Conservation (phyloP, 495 filamentous ascomycete species). For the Penicillium chermesinum region DNA sequence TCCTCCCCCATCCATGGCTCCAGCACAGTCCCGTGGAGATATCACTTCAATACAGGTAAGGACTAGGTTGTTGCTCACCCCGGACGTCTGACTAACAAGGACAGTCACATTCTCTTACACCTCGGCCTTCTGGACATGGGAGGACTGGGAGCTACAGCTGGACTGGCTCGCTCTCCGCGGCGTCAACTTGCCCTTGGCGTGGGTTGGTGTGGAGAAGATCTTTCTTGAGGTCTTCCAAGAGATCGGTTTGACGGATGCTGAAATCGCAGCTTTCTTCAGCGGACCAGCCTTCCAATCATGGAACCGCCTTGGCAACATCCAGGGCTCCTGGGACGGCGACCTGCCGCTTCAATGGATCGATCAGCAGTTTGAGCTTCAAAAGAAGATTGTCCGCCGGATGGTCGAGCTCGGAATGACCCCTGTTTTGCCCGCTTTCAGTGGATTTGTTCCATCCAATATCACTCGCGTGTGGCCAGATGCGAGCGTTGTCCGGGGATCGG, state of each 20-base stretch:
- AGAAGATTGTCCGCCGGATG: slow-evolving; percentile 47
- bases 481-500: slow-evolving; percentile 41
- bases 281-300: slow-evolving; percentile 52
- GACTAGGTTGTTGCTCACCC: background rate
- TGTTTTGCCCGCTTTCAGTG: slow-evolving; percentile 45
- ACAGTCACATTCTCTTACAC: slow-evolving; percentile 53
- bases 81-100: slow-evolving; percentile 3
- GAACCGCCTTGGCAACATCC: slow-evolving; percentile 54
- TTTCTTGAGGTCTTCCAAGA: slow-evolving; percentile 46
- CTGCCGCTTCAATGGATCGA: slow-evolving; percentile 45
- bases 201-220: slow-evolving; percentile 50
- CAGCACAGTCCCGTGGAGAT: slow-evolving; percentile 48
- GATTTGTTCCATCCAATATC: slow-evolving; percentile 42
- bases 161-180: slow-evolving; percentile 53
- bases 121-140: slow-evolving; percentile 49
- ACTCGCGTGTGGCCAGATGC: slow-evolving; percentile 38
- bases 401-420: slow-evolving; percentile 51
- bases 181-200: slow-evolving; percentile 49
- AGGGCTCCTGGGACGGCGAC: slow-evolving; percentile 44
- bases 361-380: slow-evolving; percentile 41
- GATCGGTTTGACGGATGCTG: slow-evolving; percentile 39
- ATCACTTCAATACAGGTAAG: slow-evolving; percentile 47
- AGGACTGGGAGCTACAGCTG: slow-evolving; percentile 50
- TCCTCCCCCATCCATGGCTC: slow-evolving; percentile 13
- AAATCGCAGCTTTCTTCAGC: slow-evolving; percentile 43